phyloP scores from a whole-genome alignment of 306 rosid genomes.

The Fragaria nilgerrensis region DNA sequence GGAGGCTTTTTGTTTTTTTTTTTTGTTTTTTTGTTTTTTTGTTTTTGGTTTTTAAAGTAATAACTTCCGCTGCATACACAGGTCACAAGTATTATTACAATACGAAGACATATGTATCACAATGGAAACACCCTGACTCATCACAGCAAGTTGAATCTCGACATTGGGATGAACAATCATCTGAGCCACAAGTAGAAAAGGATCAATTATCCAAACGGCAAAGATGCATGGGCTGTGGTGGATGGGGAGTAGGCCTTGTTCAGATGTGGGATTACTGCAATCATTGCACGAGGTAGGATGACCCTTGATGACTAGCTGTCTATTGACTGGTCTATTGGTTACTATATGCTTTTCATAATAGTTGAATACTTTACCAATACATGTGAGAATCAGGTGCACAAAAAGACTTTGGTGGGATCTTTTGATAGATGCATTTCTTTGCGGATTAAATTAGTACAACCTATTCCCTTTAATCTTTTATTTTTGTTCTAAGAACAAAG shows the following conservation, averaged over 20 bases:
- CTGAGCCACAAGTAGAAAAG: conserved; percentile 15
- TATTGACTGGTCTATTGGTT: not conserved
- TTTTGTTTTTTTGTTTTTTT: too few relatives aligned
- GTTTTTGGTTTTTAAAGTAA: conserved; percentile 10
- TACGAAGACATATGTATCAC: conserved; percentile 68
- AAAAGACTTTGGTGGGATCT: not conserved
- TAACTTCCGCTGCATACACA: conserved; percentile 32
- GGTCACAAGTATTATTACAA: conserved; percentile 86
- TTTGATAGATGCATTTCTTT: not conserved
- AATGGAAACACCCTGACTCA: conserved; percentile 70
- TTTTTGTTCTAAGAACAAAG: not conserved
- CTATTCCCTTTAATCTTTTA: not conserved
- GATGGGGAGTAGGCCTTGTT: conserved; percentile 93
- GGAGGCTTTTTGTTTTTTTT: too few relatives aligned
- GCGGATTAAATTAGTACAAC: not conserved
- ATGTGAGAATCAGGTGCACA: not conserved
- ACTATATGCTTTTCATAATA: not conserved
- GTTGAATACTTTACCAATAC: not conserved
- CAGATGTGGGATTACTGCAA: conserved; percentile 87
- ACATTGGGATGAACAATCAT: conserved; percentile 29
- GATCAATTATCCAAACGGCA: conserved; percentile 40
- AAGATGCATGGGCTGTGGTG: conserved; percentile 76
- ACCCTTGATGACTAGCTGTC: conserved; percentile 15
- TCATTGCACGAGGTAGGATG: conserved; percentile 83
- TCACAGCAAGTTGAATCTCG: conserved; percentile 34